Conservation (phyloP, 805 yeast genomes). For the Kodamaea kakaduensis region DNA sequence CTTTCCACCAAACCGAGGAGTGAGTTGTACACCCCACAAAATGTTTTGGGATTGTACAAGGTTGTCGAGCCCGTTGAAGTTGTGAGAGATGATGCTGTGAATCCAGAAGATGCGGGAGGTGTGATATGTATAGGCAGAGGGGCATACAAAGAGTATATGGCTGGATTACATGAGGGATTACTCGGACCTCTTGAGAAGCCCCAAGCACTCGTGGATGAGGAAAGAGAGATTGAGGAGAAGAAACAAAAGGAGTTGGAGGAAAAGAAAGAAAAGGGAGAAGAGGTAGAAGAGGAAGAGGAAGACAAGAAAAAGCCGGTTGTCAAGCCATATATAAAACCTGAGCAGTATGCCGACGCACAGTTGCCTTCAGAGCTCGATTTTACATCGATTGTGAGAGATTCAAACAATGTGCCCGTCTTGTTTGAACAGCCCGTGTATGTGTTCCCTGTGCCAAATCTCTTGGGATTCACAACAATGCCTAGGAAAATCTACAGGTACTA, state of each 20-base stretch:
- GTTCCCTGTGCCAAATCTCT: slow-evolving; percentile 68
- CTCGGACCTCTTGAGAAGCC: slow-evolving; percentile 75
- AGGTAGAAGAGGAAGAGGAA: slow-evolving; percentile 20
- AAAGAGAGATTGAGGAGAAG: slow-evolving; percentile 11
- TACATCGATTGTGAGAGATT: slow-evolving; percentile 22
- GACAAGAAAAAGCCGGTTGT: slow-evolving; percentile 45
- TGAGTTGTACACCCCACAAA: slow-evolving; percentile 37
- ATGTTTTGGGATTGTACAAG: slow-evolving; percentile 57
- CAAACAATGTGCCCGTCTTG: slow-evolving; percentile 49
- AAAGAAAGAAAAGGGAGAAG: slow-evolving; percentile 14
- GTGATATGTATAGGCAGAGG: slow-evolving; percentile 93
- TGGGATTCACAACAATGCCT: slow-evolving; percentile 78
- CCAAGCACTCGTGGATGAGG: slow-evolving; percentile 26
- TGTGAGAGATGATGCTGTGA: slow-evolving; percentile 46
- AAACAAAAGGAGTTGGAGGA: slow-evolving; percentile 14
- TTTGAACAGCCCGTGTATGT: slow-evolving; percentile 77
- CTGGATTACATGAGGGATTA: slow-evolving; percentile 92
- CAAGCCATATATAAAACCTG: slow-evolving; percentile 59
- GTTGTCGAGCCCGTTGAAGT: slow-evolving; percentile 24
- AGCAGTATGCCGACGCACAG: slow-evolving; percentile 49
- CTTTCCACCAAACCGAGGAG: slow-evolving; percentile 28
- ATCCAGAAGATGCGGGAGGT: slow-evolving; percentile 66
- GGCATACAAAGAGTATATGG: slow-evolving; percentile 86
- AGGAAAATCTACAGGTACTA: slow-evolving; percentile 74
- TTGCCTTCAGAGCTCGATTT: slow-evolving; percentile 61